Evolutionary conservation across 2,329 filamentous ascomycete genomes (phyloP), one percentile per base, ranked within the genome.

Genomic region (Pyrenochaeta sp.): DNA sequence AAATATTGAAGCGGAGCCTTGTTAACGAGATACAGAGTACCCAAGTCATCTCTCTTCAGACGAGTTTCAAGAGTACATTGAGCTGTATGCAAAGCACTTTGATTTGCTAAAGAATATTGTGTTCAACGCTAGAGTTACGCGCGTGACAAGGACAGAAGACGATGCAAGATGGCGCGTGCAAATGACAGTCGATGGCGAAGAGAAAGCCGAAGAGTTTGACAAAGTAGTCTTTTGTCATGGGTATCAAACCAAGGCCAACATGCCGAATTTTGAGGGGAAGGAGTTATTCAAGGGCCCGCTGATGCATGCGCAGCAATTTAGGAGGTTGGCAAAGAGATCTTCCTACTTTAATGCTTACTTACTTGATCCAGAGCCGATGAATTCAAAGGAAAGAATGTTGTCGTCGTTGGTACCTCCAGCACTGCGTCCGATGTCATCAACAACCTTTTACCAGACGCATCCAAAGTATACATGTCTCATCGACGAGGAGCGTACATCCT

Each of bases 391-490:
- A 74, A 77, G 49, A 74, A 61, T 7, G 73, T 79, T 2, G 42
- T 79, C 1, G 60, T 80, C 0, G 61, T 79, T 2, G 77, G 77
- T 5, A 54, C 77, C 18, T 72, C 72, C 11, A 73, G 71, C 31
- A 76, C 72, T 1, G 58, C 66, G 0, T 67, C 63, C 14, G 72
- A 76, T 41, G 54, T 72, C 3, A 61, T 71, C 8, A 62, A 70
- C 2, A 59, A 61, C 4, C 59, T 78, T 4, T 55, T 68, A 0
- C 60, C 62, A 0, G 56, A 70, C 6, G 71, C 72, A 1, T 53
- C 65, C 3, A 70, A 74, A 24, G 61, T 76, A 3, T 78, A 73
- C 58, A 51, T 76, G 7, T 73, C 75, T 7, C 75, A 77, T 27
- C 69, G 70, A 0, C 67, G 69, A 2, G 75, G 75, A 3, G 57